Base-by-base conservation (phyloP, 306 rosid genomes). In the Vicia villosa region DNA sequence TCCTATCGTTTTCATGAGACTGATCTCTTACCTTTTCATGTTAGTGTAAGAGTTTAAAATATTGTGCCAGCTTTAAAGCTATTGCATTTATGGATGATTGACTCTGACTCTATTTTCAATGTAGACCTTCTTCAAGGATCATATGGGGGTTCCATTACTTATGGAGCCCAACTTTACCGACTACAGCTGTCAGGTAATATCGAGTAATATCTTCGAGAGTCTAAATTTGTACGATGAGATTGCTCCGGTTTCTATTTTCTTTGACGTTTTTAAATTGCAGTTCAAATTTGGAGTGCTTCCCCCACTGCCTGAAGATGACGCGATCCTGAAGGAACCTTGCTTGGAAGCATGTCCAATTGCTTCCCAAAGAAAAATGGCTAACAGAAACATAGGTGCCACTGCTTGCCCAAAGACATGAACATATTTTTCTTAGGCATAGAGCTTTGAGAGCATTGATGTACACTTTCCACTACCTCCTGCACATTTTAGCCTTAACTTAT, bases 131-230 rank as follows among this genome's bases (percentile, higher is more conserved):
- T 85, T 94, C 85, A 86, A 74, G 80, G 94, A 90, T 77, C 86
- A 87, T 62, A 94, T 94, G 97, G 97, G 96, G 30, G 89, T 94
- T 79, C 95, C 97, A 14, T 72, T 88, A 58, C 68, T 83, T 28
- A 88, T 94, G 98, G 97, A 94, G 71, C 98, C 98, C 24, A 94
- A 94, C 87, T 90, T 87, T 70, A 75, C 14, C 21, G 98, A 88
- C 37, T 88, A 84, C 62, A 88, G 96, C 73, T 90, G 98, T 72
- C 96, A 94, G 95, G 98, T 94, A 82, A 80, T 73, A 67, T 51
- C 20, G 3, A 38, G 20, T 46, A 55, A 22, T 65, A 30, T 24
- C 60, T 79, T 42, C 67, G 79, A 85, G 90, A 87, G 68, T 91
- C 86, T 28, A 81, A 85, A 81, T 85, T 58, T 40, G 37, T 72